Percentiles rank a stretch among this genome's conserved stretches.
Conservation (phyloP, 192 early-diverging fungal genomes). For the Piromyces sp. region DNA sequence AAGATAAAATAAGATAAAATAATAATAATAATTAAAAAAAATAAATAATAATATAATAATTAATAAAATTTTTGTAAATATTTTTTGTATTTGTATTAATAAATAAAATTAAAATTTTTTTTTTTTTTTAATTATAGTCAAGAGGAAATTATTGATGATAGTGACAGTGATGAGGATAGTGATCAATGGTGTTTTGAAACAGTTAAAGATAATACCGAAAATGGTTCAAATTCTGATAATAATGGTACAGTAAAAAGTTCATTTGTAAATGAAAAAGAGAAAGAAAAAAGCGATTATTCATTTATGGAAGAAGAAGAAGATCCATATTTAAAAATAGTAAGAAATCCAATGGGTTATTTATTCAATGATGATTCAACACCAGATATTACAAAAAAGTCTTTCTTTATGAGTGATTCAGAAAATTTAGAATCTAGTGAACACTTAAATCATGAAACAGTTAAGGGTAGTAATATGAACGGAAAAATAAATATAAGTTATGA, state of each 20-base stretch:
- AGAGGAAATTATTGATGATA: not conserved
- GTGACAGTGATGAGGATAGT: not conserved
- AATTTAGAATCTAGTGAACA: not conserved
- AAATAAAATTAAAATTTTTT: too few species aligned
- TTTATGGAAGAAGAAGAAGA: not conserved
- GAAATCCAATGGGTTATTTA: not conserved
- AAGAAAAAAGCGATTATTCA: not conserved
- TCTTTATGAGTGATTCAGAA: not conserved
- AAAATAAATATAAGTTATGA: not conserved
- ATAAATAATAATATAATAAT: too few species aligned
- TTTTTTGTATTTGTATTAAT: too few species aligned
- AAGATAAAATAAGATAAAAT: too few species aligned
- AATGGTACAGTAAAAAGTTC: not conserved
- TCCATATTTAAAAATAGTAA: not conserved
- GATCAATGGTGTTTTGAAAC: not conserved
- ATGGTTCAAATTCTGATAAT: not conserved
- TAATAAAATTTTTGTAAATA: too few species aligned
- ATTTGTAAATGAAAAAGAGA: not conserved
- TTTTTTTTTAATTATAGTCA: too few species aligned
- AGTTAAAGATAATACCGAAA: not conserved
- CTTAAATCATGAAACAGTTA: too few species aligned
- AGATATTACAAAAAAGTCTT: not conserved
- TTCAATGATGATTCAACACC: not conserved
- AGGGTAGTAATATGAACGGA: not conserved
- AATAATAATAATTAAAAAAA: too few species aligned